Conservation (phyloP, 1,139 yeast genomes). For the Suhomyces bribrorum region DNA sequence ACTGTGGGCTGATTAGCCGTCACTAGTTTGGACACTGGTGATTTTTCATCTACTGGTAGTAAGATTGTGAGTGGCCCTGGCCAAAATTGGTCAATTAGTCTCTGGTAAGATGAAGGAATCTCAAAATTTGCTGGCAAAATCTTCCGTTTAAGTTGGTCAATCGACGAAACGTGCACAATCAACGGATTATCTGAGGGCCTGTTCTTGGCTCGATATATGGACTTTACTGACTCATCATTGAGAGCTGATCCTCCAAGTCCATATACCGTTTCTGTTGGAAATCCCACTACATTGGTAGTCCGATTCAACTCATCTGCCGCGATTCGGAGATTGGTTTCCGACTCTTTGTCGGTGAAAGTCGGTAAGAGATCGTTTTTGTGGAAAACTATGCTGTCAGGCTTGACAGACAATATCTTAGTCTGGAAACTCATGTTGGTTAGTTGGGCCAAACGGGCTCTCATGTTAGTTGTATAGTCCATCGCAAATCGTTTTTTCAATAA, state of each 20-base stretch:
- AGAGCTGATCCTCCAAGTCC: slow-evolving; percentile 92
- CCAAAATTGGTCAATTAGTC: slow-evolving; percentile 73
- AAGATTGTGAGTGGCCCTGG: slow-evolving; percentile 94
- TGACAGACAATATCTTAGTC: slow-evolving; percentile 38
- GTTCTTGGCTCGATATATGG: slow-evolving; percentile 84
- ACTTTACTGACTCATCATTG: slow-evolving; percentile 67
- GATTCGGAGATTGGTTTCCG: slow-evolving; percentile 48
- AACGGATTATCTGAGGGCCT: slow-evolving; percentile 95
- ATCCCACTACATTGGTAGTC: slow-evolving; percentile 71
- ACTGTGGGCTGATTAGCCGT: slow-evolving; percentile 88
- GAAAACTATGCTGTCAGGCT: slow-evolving; percentile 31
- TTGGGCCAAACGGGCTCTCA: slow-evolving; percentile 6
- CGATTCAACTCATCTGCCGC: slow-evolving; percentile 60
- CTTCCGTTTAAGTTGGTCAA: slow-evolving; percentile 64
- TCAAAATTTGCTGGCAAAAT: slow-evolving; percentile 48
- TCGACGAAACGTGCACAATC: slow-evolving; percentile 83
- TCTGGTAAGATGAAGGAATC: slow-evolving; percentile 67
- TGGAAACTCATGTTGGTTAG: slow-evolving; percentile 17
- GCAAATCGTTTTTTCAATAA: slow-evolving; percentile 2
- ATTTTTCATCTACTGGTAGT: slow-evolving; percentile 57
- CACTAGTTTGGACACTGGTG: slow-evolving; percentile 68
- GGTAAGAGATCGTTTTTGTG: slow-evolving; percentile 30
- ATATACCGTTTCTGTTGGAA: slow-evolving; percentile 96
- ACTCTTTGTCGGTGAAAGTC: slow-evolving; percentile 49
- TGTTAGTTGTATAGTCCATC: slow-evolving; percentile 1